Evolutionary conservation across 2,329 filamentous ascomycete species (phyloP).

Genomic region (Aspergillus texensis): DNA sequence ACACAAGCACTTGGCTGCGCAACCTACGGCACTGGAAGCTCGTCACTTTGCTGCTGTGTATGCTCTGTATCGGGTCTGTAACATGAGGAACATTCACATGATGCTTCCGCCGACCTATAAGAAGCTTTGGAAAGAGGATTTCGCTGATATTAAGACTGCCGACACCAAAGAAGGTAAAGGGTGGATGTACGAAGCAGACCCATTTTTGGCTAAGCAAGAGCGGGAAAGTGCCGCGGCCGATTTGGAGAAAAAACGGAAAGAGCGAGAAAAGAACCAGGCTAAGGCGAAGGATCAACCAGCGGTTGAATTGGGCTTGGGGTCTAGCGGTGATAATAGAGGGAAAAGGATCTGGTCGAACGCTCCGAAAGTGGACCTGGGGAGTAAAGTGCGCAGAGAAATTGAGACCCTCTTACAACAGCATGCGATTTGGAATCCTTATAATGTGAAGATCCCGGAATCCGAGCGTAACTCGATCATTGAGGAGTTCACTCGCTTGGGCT

Average conservation of each 20-base stretch:
- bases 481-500: conserved; percentile 77
- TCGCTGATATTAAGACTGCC: conserved; percentile 76
- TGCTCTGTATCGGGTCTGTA: conserved; percentile 86
- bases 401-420: conserved; percentile 78
- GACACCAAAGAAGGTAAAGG: conserved; percentile 75
- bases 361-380: conserved; percentile 91
- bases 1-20: conserved; percentile 74
- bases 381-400: conserved; percentile 74
- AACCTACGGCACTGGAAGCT: conserved; percentile 83
- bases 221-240: conserved; percentile 75
- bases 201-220: conserved; percentile 79
- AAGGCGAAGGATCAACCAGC: conserved; percentile 69
- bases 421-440: conserved; percentile 85
- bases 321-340: conserved; percentile 44
- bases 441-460: conserved; percentile 62
- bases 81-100: conserved; percentile 94
- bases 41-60: conserved; percentile 92
- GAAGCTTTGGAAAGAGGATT: conserved; percentile 86
- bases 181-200: conserved; percentile 96
- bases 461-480: conserved; percentile 66
- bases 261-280: conserved; percentile 63
- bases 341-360: conserved; percentile 79
- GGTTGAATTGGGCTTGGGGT: conserved; percentile 54
- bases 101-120: conserved; percentile 90
- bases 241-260: conserved; percentile 77